phyloP scores from a whole-genome alignment of 352 stramenopile genomes.

The Globisporangium recalcitrans region DNA sequence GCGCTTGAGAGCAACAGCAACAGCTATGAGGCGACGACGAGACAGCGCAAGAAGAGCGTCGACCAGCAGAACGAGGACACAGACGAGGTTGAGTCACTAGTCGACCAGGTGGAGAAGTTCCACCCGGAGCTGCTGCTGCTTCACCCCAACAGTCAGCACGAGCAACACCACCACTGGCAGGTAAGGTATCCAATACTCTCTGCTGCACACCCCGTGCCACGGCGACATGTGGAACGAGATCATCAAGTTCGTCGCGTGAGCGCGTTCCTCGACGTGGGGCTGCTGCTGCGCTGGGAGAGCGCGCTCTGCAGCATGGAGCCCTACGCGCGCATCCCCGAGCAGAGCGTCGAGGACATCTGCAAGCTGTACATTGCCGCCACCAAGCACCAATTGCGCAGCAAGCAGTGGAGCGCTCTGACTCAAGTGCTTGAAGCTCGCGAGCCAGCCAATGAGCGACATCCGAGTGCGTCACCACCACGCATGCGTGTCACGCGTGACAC shows the following conservation, averaged over 20 bases:
- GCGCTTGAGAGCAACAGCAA: not conserved
- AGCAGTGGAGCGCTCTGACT: conserved; percentile 36
- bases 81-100: conserved; percentile 23
- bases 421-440: conserved; percentile 31
- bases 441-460: conserved; percentile 9
- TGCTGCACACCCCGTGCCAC: conserved; percentile 70
- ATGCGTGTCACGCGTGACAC: not conserved
- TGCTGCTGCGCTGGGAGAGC: conserved; percentile 79
- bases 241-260: conserved; percentile 61
- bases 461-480: not conserved
- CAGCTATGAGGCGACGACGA: not conserved
- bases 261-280: conserved; percentile 65
- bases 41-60: conserved; percentile 14
- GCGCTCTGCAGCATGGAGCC: conserved; percentile 78
- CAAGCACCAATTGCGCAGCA: conserved; percentile 36
- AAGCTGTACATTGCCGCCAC: conserved; percentile 51
- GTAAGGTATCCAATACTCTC: not conserved
- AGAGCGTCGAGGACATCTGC: conserved; percentile 42
- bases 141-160: conserved; percentile 26
- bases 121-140: conserved; percentile 61
- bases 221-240: conserved; percentile 76
- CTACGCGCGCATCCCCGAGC: conserved; percentile 52
- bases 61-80: conserved; percentile 16
- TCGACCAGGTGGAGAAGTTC: conserved; percentile 35
- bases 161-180: conserved; percentile 29